Percentiles rank a stretch among this genome's conserved stretches.
phyloP scores from a whole-genome alignment of 1,284 basidiomycete species.

The Vanrija sp. region DNA sequence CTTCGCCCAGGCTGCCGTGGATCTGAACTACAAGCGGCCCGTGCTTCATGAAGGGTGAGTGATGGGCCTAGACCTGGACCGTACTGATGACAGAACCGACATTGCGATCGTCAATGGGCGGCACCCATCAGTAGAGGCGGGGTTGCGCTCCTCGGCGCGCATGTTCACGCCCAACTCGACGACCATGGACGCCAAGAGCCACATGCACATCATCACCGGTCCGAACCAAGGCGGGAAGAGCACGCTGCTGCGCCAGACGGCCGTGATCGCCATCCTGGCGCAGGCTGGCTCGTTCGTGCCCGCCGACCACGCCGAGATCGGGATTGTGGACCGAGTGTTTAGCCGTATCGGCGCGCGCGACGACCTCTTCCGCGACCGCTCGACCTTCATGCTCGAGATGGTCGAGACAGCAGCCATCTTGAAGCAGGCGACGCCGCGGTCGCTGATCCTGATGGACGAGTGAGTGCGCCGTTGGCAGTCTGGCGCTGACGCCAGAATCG shows the following conservation, averaged over 20 bases:
- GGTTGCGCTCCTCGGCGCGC: constrained; percentile 69
- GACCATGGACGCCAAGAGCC: constrained; percentile 58
- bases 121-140: constrained; percentile 89
- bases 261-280: constrained; percentile 83
- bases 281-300: constrained; percentile 93
- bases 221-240: constrained; percentile 96
- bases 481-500: constrained; percentile 53
- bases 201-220: constrained; percentile 79
- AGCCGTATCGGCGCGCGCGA: constrained; percentile 94
- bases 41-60: constrained; percentile 65
- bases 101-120: constrained; percentile 74
- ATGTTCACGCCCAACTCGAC: constrained; percentile 81
- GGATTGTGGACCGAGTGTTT: constrained; percentile 87
- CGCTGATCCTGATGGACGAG: constrained; percentile 94
- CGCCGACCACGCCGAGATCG: constrained; percentile 70
- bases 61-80: background rate
- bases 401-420: constrained; percentile 56
- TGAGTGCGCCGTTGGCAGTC: constrained; percentile 14
- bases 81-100: constrained; percentile 52
- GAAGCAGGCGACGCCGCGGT: constrained; percentile 70
- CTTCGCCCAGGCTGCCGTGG: constrained; percentile 76
- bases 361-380: constrained; percentile 85
- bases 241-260: constrained; percentile 85
- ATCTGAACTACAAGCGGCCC: constrained; percentile 74
- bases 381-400: constrained; percentile 70